Conservation (phyloP, 805 yeast species). For the Candida sithepensis region DNA sequence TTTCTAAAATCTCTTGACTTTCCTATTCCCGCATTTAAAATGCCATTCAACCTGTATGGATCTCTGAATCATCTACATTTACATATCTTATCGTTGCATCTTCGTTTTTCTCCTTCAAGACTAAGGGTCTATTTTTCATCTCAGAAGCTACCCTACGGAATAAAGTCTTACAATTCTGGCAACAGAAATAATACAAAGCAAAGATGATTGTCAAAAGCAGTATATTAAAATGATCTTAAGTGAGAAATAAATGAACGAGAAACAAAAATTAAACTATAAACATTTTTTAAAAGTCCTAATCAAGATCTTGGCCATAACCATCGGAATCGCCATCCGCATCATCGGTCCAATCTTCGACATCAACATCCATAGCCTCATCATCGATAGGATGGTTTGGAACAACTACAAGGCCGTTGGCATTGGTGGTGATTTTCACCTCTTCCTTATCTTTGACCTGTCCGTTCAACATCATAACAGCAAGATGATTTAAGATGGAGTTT, state of each 20-base stretch:
- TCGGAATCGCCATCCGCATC: constrained; percentile 58
- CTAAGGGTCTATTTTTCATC: too few species aligned
- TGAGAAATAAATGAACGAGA: not conserved
- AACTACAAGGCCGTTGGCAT: constrained; percentile 68
- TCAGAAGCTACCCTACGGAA: too few species aligned
- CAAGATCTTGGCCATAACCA: constrained; percentile 20
- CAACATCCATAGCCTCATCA: constrained; percentile 49
- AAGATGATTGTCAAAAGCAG: not conserved
- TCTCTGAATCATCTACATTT: too few species aligned
- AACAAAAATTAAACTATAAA: not conserved
- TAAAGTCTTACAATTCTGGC: too few species aligned
- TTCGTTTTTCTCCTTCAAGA: too few species aligned
- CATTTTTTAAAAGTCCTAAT: constrained; percentile 2
- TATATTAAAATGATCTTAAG: not conserved
- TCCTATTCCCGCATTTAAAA: too few species aligned
- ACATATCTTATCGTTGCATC: too few species aligned
- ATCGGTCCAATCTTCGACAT: constrained; percentile 58
- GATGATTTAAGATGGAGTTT: constrained; percentile 75
- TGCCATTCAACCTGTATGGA: too few species aligned
- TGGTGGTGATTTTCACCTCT: constrained; percentile 59
- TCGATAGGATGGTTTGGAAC: constrained; percentile 78
- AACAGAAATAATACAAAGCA: too few species aligned
- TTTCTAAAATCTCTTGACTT: too few species aligned
- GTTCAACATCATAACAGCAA: constrained; percentile 84
- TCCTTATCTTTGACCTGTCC: constrained; percentile 90